Conservation (phyloP, 1,139 yeast species). For the Yamadazyma blattariae region DNA sequence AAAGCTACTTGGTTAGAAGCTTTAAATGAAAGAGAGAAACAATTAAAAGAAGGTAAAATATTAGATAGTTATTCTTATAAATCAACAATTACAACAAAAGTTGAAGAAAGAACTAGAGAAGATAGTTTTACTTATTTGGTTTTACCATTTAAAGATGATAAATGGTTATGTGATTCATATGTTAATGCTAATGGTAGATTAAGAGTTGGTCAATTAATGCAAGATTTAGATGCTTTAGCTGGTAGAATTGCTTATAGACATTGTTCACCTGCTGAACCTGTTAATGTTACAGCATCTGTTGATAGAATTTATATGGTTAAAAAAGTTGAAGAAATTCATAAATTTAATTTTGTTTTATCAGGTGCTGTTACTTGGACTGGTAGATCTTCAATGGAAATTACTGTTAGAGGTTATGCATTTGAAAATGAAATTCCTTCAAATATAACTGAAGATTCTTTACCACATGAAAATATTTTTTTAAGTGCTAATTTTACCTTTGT, state of each 20-base stretch:
- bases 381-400: constrained; percentile 89
- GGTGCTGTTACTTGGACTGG: constrained; percentile 96
- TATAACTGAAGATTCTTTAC: constrained; percentile 46
- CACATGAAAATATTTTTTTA: constrained; percentile 52
- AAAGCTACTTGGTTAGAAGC: constrained; percentile 86
- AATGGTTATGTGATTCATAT: constrained; percentile 80
- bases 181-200: constrained; percentile 86
- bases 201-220: constrained; percentile 88
- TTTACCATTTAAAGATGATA: constrained; percentile 81
- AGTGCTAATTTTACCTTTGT: constrained; percentile 94
- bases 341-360: constrained; percentile 75
- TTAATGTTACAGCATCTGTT: constrained; percentile 90
- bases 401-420: constrained; percentile 82
- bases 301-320: constrained; percentile 88
- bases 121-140: constrained; percentile 75
- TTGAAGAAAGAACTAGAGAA: constrained; percentile 67
- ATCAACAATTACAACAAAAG: constrained; percentile 69
- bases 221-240: constrained; percentile 86
- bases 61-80: constrained; percentile 69
- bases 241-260: constrained; percentile 85
- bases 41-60: constrained; percentile 64
- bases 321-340: constrained; percentile 74
- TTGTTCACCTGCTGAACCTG: constrained; percentile 88
- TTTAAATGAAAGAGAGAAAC: constrained; percentile 67
- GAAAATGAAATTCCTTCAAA: constrained; percentile 44